Evolutionary conservation across 345 rosid genomes (phyloP), one percentile per base, ranked within the genome.

Genomic region (Ceriops decandra): DNA sequence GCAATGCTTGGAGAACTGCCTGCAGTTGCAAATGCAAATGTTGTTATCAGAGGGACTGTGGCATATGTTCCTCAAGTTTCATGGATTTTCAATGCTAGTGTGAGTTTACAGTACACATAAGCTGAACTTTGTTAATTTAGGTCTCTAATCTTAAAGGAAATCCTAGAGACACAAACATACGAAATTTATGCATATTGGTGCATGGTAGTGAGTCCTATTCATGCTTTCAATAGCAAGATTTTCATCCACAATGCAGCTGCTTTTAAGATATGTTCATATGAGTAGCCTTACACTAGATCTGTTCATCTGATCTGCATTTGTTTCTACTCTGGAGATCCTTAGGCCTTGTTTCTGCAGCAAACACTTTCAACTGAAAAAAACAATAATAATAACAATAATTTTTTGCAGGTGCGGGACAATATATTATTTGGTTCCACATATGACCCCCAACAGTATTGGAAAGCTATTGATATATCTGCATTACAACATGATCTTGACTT

Each of bases 1-100:
- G 98, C 99, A 63, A 92, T 95, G 96, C 98, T 95, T 17, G 97
- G 99, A 74, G 99, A 95, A 82, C 90, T 92, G 79, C 95, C 99
- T 72, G 71, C 97, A 32, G 54, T 80, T 49, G 82, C 86, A 27
- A 83, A 86, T 75, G 79, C 92, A 20, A 80, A 72, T 66, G 92
- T 82, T 68, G 75, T 79, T 60, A 77, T 86, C 47, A 84, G 97
- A 84, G 99, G 99, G 80, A 76, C 76, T 2, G 88, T 88, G 60
- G 96, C 98, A 75, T 95, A 92, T 87, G 99, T 90, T 74, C 96
- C 99, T 75, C 98, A 95, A 84, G 84, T 95, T 79, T 92, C 98
- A 22, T 95, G 99, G 99, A 95, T 95, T 76, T 95, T 95, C 69
- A 95, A 95, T 82, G 99, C 98, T 38, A 90, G 97, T 67, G 99